phyloP scores from a whole-genome alignment of 331 rosid species.

The Dryas integrifolia region DNA sequence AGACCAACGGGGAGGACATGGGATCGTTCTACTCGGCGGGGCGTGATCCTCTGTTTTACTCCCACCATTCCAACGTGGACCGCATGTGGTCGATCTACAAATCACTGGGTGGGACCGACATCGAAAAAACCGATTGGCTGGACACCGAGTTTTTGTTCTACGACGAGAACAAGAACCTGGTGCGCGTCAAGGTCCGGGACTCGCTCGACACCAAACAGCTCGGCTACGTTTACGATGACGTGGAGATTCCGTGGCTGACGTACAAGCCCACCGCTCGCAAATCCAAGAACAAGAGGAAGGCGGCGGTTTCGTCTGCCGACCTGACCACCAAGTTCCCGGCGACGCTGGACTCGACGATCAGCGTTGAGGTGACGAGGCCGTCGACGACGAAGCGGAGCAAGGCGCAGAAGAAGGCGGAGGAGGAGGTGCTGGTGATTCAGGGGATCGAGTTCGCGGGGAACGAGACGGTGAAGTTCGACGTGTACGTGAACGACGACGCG shows the following conservation, averaged over 20 bases:
- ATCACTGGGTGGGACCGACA: conserved; percentile 48
- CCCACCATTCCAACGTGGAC: conserved; percentile 73
- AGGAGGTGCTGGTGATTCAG: conserved; percentile 61
- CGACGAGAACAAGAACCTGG: conserved; percentile 57
- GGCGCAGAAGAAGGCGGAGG: conserved; percentile 56
- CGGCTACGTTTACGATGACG: conserved; percentile 59
- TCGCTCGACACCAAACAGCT: conserved; percentile 44
- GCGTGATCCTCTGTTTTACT: conserved; percentile 69
- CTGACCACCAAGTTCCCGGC: conserved; percentile 36
- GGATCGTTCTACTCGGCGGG: conserved; percentile 55
- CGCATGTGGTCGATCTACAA: conserved; percentile 74
- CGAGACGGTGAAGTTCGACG: conserved; percentile 50
- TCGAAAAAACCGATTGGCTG: conserved; percentile 53
- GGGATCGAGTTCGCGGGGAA: conserved; percentile 49
- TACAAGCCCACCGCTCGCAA: conserved; percentile 55
- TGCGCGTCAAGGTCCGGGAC: conserved; percentile 58
- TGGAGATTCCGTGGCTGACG: conserved; percentile 55
- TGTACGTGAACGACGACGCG: conserved; percentile 61
- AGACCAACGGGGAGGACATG: conserved; percentile 15
- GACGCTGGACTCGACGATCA: conserved; percentile 34
- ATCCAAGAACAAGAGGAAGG: conserved; percentile 28
- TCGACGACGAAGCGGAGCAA: conserved; percentile 41
- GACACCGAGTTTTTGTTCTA: conserved; percentile 62
- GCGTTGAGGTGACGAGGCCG: conserved; percentile 48
- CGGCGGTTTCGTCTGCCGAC: neutral